phyloP scores from a whole-genome alignment of 2,329 filamentous ascomycete species.

The Phyllosticta capitalensis region DNA sequence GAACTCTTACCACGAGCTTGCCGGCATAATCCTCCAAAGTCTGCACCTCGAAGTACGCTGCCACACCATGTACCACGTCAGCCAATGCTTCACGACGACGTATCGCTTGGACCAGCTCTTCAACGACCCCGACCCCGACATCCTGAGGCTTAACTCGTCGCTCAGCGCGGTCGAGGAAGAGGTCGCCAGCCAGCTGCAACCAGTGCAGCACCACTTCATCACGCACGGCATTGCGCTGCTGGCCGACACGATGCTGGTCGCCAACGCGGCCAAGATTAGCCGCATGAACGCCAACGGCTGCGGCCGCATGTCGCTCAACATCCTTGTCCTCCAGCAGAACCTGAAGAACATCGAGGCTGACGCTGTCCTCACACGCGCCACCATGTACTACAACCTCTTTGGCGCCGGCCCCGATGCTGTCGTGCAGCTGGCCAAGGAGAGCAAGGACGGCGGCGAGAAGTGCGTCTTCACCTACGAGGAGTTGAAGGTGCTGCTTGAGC shows the following conservation, averaged over 20 bases:
- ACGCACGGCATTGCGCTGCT: constrained; percentile 11
- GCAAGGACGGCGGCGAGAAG: constrained; percentile 18
- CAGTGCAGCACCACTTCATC: constrained; percentile 44
- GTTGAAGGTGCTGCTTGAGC: constrained; percentile 32
- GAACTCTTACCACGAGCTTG: constrained; percentile 71
- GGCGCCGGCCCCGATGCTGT: constrained; percentile 56
- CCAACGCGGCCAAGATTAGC: constrained; percentile 13
- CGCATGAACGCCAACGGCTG: constrained; percentile 63
- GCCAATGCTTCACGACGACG: constrained; percentile 39
- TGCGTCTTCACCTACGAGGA: constrained; percentile 28
- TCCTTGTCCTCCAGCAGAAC: constrained; percentile 91
- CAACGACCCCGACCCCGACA: constrained; percentile 65
- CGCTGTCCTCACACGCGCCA: constrained; percentile 53
- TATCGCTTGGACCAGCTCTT: constrained; percentile 59
- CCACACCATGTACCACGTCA: constrained; percentile 72
- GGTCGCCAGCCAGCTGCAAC: constrained; percentile 60
- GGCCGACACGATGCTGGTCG: constrained; percentile 16
- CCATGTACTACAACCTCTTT: constrained; percentile 62
- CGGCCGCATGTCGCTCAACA: constrained; percentile 84
- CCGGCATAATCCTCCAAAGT: constrained; percentile 68
- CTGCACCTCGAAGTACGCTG: constrained; percentile 83
- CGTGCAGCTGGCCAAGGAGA: constrained; percentile 50
- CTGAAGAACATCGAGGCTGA: constrained; percentile 81
- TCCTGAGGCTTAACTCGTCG: constrained; percentile 74
- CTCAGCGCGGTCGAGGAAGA: constrained; percentile 84